Conservation (phyloP, 2,329 filamentous ascomycete genomes). For the Mycocentrospora acerina region DNA sequence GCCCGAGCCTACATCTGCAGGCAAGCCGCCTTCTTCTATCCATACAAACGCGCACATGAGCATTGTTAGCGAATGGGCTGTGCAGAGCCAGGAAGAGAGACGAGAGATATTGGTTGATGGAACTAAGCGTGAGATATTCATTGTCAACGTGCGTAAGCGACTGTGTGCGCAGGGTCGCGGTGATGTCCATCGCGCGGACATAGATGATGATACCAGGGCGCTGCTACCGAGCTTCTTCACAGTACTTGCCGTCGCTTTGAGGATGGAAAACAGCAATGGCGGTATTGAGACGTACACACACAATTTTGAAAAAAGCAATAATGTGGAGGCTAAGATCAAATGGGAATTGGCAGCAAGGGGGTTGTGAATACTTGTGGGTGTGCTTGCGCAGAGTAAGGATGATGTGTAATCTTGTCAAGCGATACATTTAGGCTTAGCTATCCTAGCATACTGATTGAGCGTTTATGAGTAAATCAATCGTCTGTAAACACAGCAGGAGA, state of each 20-base stretch:
- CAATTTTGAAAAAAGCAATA: slow-evolving; percentile 22
- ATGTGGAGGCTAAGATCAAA: slow-evolving; percentile 21
- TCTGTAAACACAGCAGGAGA: too few relatives aligned
- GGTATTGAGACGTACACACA: slow-evolving; percentile 20
- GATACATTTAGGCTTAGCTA: too few relatives aligned
- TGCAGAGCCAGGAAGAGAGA: slow-evolving; percentile 4
- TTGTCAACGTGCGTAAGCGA: slow-evolving; percentile 13
- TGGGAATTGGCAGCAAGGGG: slow-evolving; percentile 17
- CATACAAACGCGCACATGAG: slow-evolving; percentile 32
- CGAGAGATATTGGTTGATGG: slow-evolving; percentile 6
- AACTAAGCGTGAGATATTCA: slow-evolving; percentile 14
- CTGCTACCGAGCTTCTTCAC: slow-evolving; percentile 31
- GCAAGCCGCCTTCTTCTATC: slow-evolving; percentile 21
- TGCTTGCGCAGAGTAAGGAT: too few relatives aligned
- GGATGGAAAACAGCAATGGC: slow-evolving; percentile 10
- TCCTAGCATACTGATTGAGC: too few relatives aligned
- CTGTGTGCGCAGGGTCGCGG: slow-evolving; percentile 24
- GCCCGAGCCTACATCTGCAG: slow-evolving; percentile 19
- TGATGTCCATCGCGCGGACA: slow-evolving; percentile 19
- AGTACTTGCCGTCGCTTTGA: slow-evolving; percentile 22
- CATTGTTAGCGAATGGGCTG: slow-evolving; percentile 28
- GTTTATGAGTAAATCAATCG: too few relatives aligned
- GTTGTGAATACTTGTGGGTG: too few relatives aligned
- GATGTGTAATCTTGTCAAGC: too few relatives aligned
- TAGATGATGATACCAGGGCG: slow-evolving; percentile 13